Evolutionary conservation across 1,284 basidiomycete genomes (phyloP), one percentile per base, ranked within the genome.

Genomic region (Schizophyllum amplum): DNA sequence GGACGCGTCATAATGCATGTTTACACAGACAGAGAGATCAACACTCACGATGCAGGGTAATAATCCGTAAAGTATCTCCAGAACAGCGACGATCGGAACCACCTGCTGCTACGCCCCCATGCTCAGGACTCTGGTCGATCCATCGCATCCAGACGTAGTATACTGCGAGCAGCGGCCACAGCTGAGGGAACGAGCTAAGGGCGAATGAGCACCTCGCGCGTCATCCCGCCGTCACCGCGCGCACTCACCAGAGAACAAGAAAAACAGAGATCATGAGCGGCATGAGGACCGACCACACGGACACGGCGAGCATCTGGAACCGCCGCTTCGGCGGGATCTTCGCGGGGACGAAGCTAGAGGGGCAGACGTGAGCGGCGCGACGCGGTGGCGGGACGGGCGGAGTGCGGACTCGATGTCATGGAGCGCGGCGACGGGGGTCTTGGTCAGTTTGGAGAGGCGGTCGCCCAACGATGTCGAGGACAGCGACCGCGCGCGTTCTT

Each of bases 41-140:
- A 52, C 59, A 87, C 88, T 69, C 71, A 91, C 88, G 86, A 87
- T 57, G 90, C 86, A 65, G 95, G 95, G 66, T 95, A 98, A 71
- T 97, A 97, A 54, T 93, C 90, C 54, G 90, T 87, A 74, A 93
- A 94, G 68, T 92, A 88, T 63, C 77, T 83, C 90, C 92, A 98
- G 61, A 92, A 79, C 50, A 75, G 71, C 58, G 79, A 69, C 20
- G 80, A 79, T 46, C 94, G 80, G 55, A 92, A 83, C 89, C 88
- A 93, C n/a, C 77, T 75, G 64, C 82, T 87, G 24, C 86, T 76
- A 21, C 93, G 75, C 0, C 91, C 94, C 95, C 94, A 25, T 78
- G 70, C 59, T 90, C 85, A 0, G 92, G 90, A 54, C 89, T 87
- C 24, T 76, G 73, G 72, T 98, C 95, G 59, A 92, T 75, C 67